Evolutionary conservation across 202 grass and related monocot genomes (phyloP), one percentile per base, ranked within the genome.

Genomic region (Panicum hallii): DNA sequence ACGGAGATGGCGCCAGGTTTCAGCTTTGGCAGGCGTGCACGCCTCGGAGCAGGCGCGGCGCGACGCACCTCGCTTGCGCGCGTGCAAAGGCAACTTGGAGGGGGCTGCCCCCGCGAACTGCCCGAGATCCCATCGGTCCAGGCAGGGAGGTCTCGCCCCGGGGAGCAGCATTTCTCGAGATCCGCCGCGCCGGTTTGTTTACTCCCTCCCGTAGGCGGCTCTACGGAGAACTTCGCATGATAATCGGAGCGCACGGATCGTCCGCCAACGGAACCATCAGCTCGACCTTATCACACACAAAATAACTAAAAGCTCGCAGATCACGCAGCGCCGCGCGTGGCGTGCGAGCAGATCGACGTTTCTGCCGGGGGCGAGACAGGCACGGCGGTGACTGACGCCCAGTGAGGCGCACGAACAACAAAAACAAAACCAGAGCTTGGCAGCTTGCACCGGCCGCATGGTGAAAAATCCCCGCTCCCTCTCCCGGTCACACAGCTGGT

Each of bases 151-250:
- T 72, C 26, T 49, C 45, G 45, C 44, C 13, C 45, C 2, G 69
- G 68, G 69, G 69, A 72, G 69, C 69, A 72, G 44, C 45, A 72
- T 72, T 48, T 72, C 69, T 72, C 22, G 45, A 72, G 69, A 72
- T 72, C 45, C 68, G n/a, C 67, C 67, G 38, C 28, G 11, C 7
- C 53, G 0, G 53, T 81, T 85, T 82, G 36, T 81, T 85, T 72
- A 65, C 63, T 14, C 16, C 26, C 26, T 26, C 32, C 32, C 32
- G 8, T 5, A 62, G 20, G 0, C 28, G 65, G 8, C 62, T 74
- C 57, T 0, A 6, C 56, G 4, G 5, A 2, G 64, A 72, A 64
- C n/a, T 0, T 26, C 12, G 4, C 47, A 4, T 60, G 43, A 38
- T 81, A 42, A 77, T 70, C 20, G 9, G 54, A 11, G 45, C 7